phyloP scores from a whole-genome alignment of 495 filamentous ascomycete species.

The Cetradonia linearis region DNA sequence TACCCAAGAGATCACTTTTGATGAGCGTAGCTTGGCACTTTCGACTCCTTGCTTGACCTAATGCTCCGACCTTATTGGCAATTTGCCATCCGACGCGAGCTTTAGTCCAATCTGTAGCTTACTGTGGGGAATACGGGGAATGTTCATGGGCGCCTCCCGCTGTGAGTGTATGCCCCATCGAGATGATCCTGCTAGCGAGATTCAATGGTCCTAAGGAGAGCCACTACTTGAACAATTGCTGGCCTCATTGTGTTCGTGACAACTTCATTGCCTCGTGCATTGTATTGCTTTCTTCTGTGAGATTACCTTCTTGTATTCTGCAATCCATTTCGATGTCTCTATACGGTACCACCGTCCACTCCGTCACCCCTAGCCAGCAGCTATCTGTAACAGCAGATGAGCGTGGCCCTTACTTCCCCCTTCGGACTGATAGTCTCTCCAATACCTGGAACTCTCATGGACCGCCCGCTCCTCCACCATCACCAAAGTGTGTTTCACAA shows the following conservation, averaged over 20 bases:
- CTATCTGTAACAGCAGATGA: not conserved
- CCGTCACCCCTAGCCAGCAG: not conserved
- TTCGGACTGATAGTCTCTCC: not conserved
- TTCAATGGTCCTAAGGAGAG: not conserved
- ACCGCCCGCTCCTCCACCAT: constrained; percentile 3
- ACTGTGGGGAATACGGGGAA: constrained; percentile 7
- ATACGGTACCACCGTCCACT: not conserved
- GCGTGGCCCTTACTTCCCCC: not conserved
- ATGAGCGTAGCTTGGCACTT: constrained; percentile 1
- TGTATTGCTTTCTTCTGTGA: not conserved
- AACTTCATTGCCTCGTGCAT: too few species aligned
- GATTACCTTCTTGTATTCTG: not conserved
- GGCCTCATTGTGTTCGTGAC: too few species aligned
- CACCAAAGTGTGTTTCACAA: constrained; percentile 1
- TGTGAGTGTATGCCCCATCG: not conserved
- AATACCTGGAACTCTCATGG: not conserved
- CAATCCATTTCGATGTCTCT: not conserved
- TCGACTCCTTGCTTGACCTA: constrained; percentile 6
- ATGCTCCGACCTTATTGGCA: not conserved
- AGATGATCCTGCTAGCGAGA: not conserved
- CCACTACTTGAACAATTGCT: not conserved
- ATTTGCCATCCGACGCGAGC: not conserved
- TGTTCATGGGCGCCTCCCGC: not conserved
- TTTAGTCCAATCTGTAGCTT: not conserved
- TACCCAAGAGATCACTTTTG: not conserved